Evolutionary conservation across 1,284 basidiomycete genomes (phyloP).

Genomic region (Mycosarcoma mackinlayi): DNA sequence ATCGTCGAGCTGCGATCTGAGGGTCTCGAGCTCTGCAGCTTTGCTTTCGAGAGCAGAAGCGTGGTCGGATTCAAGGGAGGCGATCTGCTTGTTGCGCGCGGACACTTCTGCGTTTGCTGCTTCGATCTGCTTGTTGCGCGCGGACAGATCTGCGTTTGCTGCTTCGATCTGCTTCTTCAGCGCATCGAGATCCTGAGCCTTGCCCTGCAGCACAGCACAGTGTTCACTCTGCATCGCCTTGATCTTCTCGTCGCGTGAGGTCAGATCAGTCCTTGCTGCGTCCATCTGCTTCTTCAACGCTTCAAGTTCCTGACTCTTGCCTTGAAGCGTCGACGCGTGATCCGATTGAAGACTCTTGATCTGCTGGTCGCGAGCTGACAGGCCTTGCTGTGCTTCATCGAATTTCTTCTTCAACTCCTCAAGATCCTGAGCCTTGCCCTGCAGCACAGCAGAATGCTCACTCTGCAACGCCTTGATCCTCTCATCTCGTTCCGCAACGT

Average conservation of each 20-base stretch:
- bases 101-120: background rate
- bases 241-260: constrained; percentile 11
- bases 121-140: constrained; percentile 4
- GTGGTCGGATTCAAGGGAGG: constrained; percentile 13
- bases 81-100: constrained; percentile 11
- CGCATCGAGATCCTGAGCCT: constrained; percentile 17
- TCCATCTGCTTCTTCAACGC: constrained; percentile 1
- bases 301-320: constrained; percentile 2
- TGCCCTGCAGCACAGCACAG: constrained; percentile 9
- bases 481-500: constrained; percentile 14
- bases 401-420: constrained; percentile 3
- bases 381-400: background rate
- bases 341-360: constrained; percentile 14
- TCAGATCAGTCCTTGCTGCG: background rate
- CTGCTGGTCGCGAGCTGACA: constrained; percentile 8
- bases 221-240: constrained; percentile 12
- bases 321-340: constrained; percentile 1
- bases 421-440: constrained; percentile 13
- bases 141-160: background rate
- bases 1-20: constrained; percentile 22
- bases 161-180: background rate
- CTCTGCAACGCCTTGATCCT: constrained; percentile 6
- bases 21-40: constrained; percentile 5
- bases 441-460: constrained; percentile 16
- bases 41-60: constrained; percentile 15